These are phyloP conservation scores for Exobasidium rhododendri DNA, from an alignment of 1,284 basidiomycete species.

Conservation along the genomic window DNA sequence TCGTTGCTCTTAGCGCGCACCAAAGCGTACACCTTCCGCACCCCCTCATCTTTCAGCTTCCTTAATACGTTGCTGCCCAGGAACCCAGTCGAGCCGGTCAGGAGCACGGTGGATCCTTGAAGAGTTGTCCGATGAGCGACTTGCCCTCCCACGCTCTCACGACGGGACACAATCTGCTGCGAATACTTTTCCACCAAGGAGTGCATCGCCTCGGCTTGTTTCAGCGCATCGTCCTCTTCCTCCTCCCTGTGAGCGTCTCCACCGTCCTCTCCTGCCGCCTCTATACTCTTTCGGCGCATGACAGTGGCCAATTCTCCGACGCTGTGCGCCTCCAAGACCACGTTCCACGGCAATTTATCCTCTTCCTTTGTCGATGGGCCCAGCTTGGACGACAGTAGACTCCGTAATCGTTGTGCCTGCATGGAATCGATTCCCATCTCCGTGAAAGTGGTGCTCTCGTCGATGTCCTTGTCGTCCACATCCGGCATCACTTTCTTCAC, in stretches of 20 bases:
- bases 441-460: constrained; percentile 55
- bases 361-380: not conserved
- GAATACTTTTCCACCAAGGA: not conserved
- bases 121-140: not conserved
- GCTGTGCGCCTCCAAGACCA: constrained; percentile 60
- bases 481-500: not conserved
- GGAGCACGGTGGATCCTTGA: constrained; percentile 11
- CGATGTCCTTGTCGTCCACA: constrained; percentile 2
- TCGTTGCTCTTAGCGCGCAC: not conserved
- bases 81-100: constrained; percentile 38
- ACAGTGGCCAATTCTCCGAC: constrained; percentile 52
- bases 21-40: not conserved
- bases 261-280: not conserved
- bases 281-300: constrained; percentile 12
- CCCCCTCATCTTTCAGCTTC: not conserved
- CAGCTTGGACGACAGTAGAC: constrained; percentile 28
- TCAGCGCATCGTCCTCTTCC: constrained; percentile 56
- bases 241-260: constrained; percentile 26
- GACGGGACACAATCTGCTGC: not conserved
- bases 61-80: constrained; percentile 31
- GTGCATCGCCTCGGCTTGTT: too few relatives aligned
- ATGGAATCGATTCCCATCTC: constrained; percentile 63
- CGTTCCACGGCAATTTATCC: constrained; percentile 21
- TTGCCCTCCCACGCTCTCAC: not conserved
- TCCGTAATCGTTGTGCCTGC: constrained; percentile 61